Evolutionary conservation across 2,329 filamentous ascomycete species (phyloP).

Genomic region (Thielaviopsis euricoi): DNA sequence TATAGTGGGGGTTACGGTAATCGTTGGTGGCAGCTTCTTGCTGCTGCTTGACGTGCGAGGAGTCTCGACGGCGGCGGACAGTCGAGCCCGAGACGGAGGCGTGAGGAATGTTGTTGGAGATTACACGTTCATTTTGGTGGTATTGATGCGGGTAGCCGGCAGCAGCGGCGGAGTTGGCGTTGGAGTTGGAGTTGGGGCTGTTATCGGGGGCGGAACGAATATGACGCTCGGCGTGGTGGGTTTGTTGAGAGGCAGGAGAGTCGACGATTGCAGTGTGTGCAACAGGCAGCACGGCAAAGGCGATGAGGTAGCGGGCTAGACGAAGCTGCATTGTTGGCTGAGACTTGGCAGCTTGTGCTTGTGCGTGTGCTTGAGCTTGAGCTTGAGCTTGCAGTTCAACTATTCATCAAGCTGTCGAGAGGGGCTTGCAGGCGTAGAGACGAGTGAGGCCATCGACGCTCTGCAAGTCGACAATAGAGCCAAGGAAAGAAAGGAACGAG

Average conservation of each 20-base stretch:
- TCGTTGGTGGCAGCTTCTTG: conserved; percentile 17
- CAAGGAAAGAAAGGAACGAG: neutral
- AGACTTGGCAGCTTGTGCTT: neutral
- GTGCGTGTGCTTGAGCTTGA: neutral
- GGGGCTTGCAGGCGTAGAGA: conserved; percentile 7
- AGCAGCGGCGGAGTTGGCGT: conserved; percentile 9
- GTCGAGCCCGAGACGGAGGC: conserved; percentile 4
- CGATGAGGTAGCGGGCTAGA: conserved; percentile 10
- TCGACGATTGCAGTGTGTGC: conserved; percentile 11
- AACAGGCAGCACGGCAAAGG: conserved; percentile 11
- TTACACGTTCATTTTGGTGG: conserved; percentile 1
- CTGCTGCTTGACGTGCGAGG: conserved; percentile 17
- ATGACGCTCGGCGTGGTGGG: conserved; percentile 3
- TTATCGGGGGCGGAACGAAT: neutral
- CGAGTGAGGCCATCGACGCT: conserved; percentile 11
- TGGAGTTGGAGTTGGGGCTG: neutral
- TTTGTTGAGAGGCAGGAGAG: conserved; percentile 8
- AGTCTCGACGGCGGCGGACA: conserved; percentile 5
- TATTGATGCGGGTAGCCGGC: conserved; percentile 9
- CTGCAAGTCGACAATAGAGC: neutral
- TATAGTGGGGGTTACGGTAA: conserved; percentile 18
- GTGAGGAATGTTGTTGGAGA: conserved; percentile 2
- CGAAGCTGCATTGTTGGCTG: conserved; percentile 11
- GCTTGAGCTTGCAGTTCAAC: conserved; percentile 4
- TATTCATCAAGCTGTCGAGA: conserved; percentile 9